Evolutionary conservation across 2,329 filamentous ascomycete genomes (phyloP).

Genomic region (Phoma herbarum): DNA sequence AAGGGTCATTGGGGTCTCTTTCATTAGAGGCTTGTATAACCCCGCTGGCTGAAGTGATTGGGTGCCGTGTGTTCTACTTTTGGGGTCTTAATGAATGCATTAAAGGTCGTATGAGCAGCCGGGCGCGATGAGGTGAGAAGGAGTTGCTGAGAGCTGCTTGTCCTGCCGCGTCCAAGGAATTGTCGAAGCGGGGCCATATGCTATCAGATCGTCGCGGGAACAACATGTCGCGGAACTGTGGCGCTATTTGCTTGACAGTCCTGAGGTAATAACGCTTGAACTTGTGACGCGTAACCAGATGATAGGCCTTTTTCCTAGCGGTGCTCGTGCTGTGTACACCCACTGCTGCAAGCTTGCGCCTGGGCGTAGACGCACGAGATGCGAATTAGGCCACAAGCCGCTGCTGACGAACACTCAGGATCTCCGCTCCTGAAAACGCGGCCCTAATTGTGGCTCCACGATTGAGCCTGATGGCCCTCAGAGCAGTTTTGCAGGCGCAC

Average conservation of each 20-base stretch:
- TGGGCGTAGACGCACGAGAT: constrained; percentile 29
- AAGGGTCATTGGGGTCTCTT: constrained; percentile 7
- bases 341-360: constrained; percentile 24
- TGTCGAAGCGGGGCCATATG: constrained; percentile 25
- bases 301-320: constrained; percentile 36
- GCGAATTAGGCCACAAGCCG: constrained; percentile 12
- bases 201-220: constrained; percentile 42
- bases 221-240: constrained; percentile 47
- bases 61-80: constrained; percentile 22
- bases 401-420: constrained; percentile 28
- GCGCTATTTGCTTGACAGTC: constrained; percentile 41
- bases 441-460: not conserved
- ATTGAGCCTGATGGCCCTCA: constrained; percentile 33
- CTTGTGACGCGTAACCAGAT: constrained; percentile 32
- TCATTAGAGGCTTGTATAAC: constrained; percentile 9
- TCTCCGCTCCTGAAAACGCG: constrained; percentile 19
- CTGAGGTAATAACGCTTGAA: constrained; percentile 32
- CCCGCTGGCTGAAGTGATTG: constrained; percentile 26
- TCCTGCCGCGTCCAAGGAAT: constrained; percentile 26
- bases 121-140: constrained; percentile 23
- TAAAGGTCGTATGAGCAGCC: constrained; percentile 26
- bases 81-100: constrained; percentile 31
- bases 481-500: constrained; percentile 38
- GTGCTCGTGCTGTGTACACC: constrained; percentile 44
- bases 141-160: constrained; percentile 18